Conservation (phyloP, 192 early-diverging fungal genomes). For the Cladochytrium replicatum region DNA sequence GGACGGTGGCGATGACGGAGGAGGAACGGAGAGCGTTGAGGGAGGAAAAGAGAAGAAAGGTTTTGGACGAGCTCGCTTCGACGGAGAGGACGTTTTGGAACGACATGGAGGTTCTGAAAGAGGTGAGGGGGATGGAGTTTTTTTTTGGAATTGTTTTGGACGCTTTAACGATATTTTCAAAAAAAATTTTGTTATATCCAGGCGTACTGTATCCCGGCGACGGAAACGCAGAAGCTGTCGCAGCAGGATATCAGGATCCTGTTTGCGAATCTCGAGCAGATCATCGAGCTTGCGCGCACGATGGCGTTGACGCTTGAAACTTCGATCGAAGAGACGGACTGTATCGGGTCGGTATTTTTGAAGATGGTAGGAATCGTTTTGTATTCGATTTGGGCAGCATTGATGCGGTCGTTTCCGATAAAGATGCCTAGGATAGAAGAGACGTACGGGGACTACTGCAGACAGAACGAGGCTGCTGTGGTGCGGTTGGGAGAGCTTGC, state of each 20-base stretch:
- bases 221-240: slow-evolving; percentile 32
- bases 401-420: too few species aligned
- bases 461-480: slow-evolving; percentile 60
- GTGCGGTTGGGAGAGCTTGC: slow-evolving; percentile 52
- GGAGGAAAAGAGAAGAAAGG: slow-evolving; percentile 60
- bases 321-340: slow-evolving; percentile 34
- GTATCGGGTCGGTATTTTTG: slow-evolving; percentile 29
- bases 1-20: too few species aligned
- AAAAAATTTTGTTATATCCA: too few species aligned
- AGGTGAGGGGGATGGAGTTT: slow-evolving; percentile 40
- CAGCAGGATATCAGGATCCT: slow-evolving; percentile 55
- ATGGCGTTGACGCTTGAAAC: slow-evolving; percentile 55
- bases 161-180: neutral
- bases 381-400: too few species aligned
- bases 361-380: slow-evolving; percentile 9
- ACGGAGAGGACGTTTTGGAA: slow-evolving; percentile 65
- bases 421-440: slow-evolving; percentile 35
- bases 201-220: slow-evolving; percentile 49
- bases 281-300: slow-evolving; percentile 57
- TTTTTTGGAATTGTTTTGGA: neutral
- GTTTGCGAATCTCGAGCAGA: slow-evolving; percentile 68
- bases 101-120: slow-evolving; percentile 65
- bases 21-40: too few species aligned
- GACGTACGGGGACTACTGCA: slow-evolving; percentile 66
- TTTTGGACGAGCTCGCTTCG: slow-evolving; percentile 64